Evolutionary conservation across 2,329 filamentous ascomycete genomes (phyloP), one percentile per base, ranked within the genome.

Genomic region (Claviceps sp.): DNA sequence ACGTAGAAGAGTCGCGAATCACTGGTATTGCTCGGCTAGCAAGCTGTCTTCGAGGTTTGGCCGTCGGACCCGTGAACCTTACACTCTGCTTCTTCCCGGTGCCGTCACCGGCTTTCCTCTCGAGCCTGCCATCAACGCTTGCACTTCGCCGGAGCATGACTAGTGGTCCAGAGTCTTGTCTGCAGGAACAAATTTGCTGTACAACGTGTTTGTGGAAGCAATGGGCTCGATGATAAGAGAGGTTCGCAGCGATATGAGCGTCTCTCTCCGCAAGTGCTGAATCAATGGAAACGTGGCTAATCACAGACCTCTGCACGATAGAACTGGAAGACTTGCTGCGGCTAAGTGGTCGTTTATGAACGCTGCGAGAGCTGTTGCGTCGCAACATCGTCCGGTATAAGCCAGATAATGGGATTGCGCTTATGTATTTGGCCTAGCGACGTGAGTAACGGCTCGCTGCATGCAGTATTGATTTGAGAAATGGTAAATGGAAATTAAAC

Each of bases 241-340:
- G 69, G 37, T 71, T 68, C 7, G 83, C 83, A 22, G 83, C 82
- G 41, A 76, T 72, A 41, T 79, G 75, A 7, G 83, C 83, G 63
- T 85, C 78, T 51, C 77, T 70, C 48, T 77, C 72, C 2, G 77
- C 76, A 3, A 67, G 63, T 11, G 63, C 65, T 1, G 74, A 73
- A 57, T 73, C 67, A 45, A 81, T 75, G 49, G 73, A 68, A 48
- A 76, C 70, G 20, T 77, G 64, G 1, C 57, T 54, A 53, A 68
- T 65, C 20, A 72, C 67, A 34, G 71, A 70, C 48, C 70, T 70
- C 34, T 56, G 56, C 8, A 44, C 47, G 13, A 71, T 65, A 37
- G 76, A 76, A 54, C 67, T 71, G n/a, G 70, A 70, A 6, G 78
- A 81, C 60, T 77, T 81, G 61, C 73, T 76, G 57, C 72, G 73